Conservation (phyloP, 352 stramenopile genomes). For the Globisporangium spinosum region DNA sequence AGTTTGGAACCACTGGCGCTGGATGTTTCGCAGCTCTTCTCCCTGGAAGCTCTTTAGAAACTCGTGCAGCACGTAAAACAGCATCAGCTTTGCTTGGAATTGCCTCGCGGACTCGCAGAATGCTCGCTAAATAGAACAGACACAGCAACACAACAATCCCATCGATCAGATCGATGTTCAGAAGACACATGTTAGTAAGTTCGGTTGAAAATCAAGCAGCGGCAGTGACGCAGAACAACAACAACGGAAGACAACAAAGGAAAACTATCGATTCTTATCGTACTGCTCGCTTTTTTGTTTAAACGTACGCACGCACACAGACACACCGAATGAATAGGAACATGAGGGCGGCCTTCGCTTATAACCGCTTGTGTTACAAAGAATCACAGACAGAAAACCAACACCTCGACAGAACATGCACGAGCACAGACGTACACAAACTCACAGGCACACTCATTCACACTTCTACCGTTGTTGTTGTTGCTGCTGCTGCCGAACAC, state of each 20-base stretch:
- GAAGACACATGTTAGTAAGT: slow-evolving; percentile 1
- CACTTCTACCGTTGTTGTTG: slow-evolving; percentile 11
- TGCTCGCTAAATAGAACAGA: slow-evolving; percentile 40
- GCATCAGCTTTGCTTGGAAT: slow-evolving; percentile 82
- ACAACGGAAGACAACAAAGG: slow-evolving; percentile 15
- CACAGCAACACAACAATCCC: slow-evolving; percentile 5
- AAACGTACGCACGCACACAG: slow-evolving; percentile 1
- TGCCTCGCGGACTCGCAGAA: slow-evolving; percentile 50
- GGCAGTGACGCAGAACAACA: slow-evolving; percentile 10
- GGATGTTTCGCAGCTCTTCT: slow-evolving; percentile 46
- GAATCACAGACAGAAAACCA: slow-evolving; percentile 8
- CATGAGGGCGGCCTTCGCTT: background rate
- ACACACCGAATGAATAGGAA: background rate
- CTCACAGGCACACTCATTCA: slow-evolving; percentile 9
- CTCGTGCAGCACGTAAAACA: slow-evolving; percentile 86
- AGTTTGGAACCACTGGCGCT: slow-evolving; percentile 79
- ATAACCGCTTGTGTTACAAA: slow-evolving; percentile 9
- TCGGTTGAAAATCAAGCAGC: background rate
- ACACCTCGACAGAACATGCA: slow-evolving; percentile 15
- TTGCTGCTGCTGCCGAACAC: slow-evolving; percentile 4
- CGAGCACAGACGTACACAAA: slow-evolving; percentile 3
- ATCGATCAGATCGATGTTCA: slow-evolving; percentile 6
- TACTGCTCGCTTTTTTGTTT: slow-evolving; percentile 9
- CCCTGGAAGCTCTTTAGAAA: slow-evolving; percentile 81
- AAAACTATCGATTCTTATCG: slow-evolving; percentile 23